phyloP scores from a whole-genome alignment of 257 asterid species.

The Salvia rosmarinus region DNA sequence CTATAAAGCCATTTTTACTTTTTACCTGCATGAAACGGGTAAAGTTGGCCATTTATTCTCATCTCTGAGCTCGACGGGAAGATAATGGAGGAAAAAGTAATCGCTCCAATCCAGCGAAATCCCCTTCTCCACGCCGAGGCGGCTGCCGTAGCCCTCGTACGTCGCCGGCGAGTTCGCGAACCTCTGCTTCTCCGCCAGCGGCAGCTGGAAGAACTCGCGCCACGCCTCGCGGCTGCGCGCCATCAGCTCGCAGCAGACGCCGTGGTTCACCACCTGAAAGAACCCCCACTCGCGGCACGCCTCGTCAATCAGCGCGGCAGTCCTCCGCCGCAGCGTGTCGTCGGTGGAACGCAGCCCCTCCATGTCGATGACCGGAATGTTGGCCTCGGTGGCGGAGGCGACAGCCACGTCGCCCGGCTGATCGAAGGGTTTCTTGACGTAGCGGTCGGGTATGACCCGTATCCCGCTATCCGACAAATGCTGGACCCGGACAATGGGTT shows the following conservation, averaged over 20 bases:
- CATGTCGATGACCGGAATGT: slow-evolving; percentile 61
- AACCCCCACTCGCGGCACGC: slow-evolving; percentile 96
- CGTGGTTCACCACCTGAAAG: slow-evolving; percentile 90
- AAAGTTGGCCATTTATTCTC: slow-evolving; percentile 70
- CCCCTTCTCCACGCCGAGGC: slow-evolving; percentile 78
- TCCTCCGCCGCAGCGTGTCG: slow-evolving; percentile 32
- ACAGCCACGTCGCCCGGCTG: slow-evolving; percentile 39
- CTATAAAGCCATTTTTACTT: too few species aligned
- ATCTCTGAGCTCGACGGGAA: slow-evolving; percentile 57
- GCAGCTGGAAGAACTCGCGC: slow-evolving; percentile 74
- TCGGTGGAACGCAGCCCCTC: slow-evolving; percentile 50
- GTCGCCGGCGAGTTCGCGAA: slow-evolving; percentile 72
- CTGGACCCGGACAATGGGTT: slow-evolving; percentile 83
- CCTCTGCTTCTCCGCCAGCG: slow-evolving; percentile 68
- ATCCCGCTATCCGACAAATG: slow-evolving; percentile 76
- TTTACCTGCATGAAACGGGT: slow-evolving; percentile 77
- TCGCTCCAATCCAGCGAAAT: slow-evolving; percentile 87
- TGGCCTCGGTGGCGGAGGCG: background rate
- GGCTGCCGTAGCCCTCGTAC: slow-evolving; percentile 91
- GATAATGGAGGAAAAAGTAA: slow-evolving; percentile 71
- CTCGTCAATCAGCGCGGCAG: slow-evolving; percentile 39
- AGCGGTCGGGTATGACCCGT: slow-evolving; percentile 69
- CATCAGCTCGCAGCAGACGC: slow-evolving; percentile 67
- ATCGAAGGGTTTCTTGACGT: slow-evolving; percentile 66
- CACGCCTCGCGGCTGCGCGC: slow-evolving; percentile 52